phyloP scores from a whole-genome alignment of 306 rosid species.

The Medicago arabica region DNA sequence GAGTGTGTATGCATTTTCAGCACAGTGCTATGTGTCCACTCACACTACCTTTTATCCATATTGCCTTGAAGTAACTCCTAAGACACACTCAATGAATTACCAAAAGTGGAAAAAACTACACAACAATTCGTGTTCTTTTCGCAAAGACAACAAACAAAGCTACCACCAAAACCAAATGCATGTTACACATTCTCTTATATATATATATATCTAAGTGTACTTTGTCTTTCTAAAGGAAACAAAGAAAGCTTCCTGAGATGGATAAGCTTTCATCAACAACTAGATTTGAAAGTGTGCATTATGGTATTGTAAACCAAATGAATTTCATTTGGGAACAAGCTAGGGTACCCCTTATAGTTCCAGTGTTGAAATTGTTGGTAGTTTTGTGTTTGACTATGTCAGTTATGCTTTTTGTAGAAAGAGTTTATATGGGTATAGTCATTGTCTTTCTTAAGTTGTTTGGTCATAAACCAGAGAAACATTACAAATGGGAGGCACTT shows the following conservation, averaged over 20 bases:
- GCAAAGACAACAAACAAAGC: conserved; percentile 52
- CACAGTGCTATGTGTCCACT: conserved; percentile 34
- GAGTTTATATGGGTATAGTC: conserved; percentile 82
- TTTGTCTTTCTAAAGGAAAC: conserved; percentile 16
- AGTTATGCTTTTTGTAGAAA: conserved; percentile 75
- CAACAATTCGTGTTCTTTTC: conserved; percentile 62
- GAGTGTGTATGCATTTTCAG: conserved; percentile 33
- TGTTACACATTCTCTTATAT: neutral
- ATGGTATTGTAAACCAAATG: conserved; percentile 51
- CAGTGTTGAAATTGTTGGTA: conserved; percentile 59
- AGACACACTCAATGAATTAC: conserved; percentile 58
- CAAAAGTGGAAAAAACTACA: conserved; percentile 31
- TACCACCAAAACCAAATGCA: neutral
- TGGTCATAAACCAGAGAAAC: conserved; percentile 61
- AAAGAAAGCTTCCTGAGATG: conserved; percentile 44
- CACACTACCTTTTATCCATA: conserved; percentile 39
- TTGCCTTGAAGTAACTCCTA: conserved; percentile 62
- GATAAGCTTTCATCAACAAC: conserved; percentile 37
- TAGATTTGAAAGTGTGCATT: conserved; percentile 40
- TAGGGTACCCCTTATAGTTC: conserved; percentile 71
- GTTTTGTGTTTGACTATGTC: conserved; percentile 73
- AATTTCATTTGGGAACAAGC: conserved; percentile 61
- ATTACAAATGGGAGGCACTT: conserved; percentile 79
- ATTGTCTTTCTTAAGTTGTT: conserved; percentile 63
- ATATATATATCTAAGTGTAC: conserved; percentile 7